Conservation (phyloP, 1,284 basidiomycete genomes). For the Papiliotrema fonsecae region DNA sequence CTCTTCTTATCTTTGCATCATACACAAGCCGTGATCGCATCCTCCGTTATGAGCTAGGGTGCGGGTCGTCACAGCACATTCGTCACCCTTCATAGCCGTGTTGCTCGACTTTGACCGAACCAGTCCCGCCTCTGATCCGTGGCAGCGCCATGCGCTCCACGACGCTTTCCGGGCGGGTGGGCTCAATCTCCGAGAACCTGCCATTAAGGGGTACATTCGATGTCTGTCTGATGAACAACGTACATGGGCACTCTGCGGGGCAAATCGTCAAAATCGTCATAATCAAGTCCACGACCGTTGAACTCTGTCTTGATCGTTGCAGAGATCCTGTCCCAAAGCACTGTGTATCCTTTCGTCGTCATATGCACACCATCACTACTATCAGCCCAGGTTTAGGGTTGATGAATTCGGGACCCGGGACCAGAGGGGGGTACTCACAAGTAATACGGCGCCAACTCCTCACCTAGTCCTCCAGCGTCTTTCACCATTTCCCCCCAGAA, state of each 20-base stretch:
- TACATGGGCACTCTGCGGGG: slow-evolving; percentile 21
- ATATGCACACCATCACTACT: slow-evolving; percentile 69
- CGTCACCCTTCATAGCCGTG: slow-evolving; percentile 2
- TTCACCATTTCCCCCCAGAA: slow-evolving; percentile 64
- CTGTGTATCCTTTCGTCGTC: slow-evolving; percentile 63
- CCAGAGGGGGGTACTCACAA: slow-evolving; percentile 1
- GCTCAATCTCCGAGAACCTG: slow-evolving; percentile 10
- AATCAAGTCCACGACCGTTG: slow-evolving; percentile 33
- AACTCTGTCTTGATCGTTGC: slow-evolving; percentile 57
- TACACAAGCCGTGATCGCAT: too few relatives aligned
- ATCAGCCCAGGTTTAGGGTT: slow-evolving; percentile 1
- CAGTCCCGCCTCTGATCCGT: slow-evolving; percentile 1
- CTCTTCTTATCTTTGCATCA: background rate
- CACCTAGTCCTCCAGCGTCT: slow-evolving; percentile 53
- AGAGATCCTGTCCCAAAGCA: slow-evolving; percentile 62
- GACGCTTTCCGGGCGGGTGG: slow-evolving; percentile 8
- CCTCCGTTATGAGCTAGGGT: too few relatives aligned
- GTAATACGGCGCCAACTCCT: slow-evolving; percentile 40
- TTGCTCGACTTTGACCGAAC: slow-evolving; percentile 2
- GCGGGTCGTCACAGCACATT: too few relatives aligned
- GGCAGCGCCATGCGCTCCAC: slow-evolving; percentile 10
- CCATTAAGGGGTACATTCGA: too few relatives aligned
- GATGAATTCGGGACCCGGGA: background rate
- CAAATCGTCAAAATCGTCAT: slow-evolving; percentile 26
- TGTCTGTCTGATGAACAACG: slow-evolving; percentile 5